Evolutionary conservation across 768 basidiomycete species (phyloP).

Genomic region (Megacollybia marginata): DNA sequence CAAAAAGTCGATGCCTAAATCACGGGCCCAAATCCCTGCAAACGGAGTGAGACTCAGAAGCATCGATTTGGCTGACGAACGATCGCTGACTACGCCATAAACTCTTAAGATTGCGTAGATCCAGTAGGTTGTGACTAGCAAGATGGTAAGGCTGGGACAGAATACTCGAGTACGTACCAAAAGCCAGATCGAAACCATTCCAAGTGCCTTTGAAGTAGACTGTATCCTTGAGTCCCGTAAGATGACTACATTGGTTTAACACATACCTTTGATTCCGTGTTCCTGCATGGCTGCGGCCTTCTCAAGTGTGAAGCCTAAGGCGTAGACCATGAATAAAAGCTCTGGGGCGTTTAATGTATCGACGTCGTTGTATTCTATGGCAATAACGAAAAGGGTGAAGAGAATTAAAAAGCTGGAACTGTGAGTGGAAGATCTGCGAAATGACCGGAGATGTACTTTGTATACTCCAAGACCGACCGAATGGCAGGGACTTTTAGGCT

Average conservation of each 20-base stretch:
- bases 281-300: constrained; percentile 95
- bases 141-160: neutral
- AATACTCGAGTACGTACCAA: constrained; percentile 41
- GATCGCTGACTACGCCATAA: constrained; percentile 66
- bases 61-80: constrained; percentile 28
- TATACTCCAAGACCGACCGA: constrained; percentile 83
- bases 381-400: constrained; percentile 71
- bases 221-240: constrained; percentile 15
- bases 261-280: constrained; percentile 79
- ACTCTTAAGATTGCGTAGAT: constrained; percentile 71
- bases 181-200: constrained; percentile 93
- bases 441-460: constrained; percentile 49
- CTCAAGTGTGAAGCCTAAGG: constrained; percentile 82
- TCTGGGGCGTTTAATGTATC: constrained; percentile 62
- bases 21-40: constrained; percentile 57
- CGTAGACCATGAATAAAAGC: constrained; percentile 69
- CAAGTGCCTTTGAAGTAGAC: constrained; percentile 80
- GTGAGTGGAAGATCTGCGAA: constrained; percentile 1
- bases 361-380: constrained; percentile 66
- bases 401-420: constrained; percentile 63
- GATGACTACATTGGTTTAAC: neutral
- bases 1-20: constrained; percentile 73
- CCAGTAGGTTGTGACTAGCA: constrained; percentile 66
- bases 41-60: neutral
- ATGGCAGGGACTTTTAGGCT: constrained; percentile 92